Conservation (phyloP, 2,329 filamentous ascomycete genomes). For the Aspergillus awamori region DNA sequence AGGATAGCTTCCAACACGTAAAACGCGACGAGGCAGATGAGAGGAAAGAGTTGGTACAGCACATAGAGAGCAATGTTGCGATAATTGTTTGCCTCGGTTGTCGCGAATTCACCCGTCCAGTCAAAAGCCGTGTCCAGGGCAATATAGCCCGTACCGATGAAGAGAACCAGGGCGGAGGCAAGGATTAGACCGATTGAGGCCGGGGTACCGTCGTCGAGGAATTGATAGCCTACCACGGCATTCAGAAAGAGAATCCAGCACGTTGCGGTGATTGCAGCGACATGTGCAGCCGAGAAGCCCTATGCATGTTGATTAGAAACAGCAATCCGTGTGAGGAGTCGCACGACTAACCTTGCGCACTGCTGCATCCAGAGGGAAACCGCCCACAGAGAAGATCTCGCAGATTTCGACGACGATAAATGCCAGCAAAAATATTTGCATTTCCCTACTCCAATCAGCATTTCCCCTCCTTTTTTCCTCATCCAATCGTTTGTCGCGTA, state of each 20-base stretch:
- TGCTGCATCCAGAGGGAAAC: conserved; percentile 72
- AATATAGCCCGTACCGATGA: conserved; percentile 93
- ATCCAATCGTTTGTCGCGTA: conserved; percentile 46
- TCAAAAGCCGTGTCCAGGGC: conserved; percentile 87
- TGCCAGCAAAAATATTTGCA: conserved; percentile 87
- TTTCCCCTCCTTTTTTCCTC: background rate
- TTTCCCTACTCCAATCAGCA: conserved; percentile 66
- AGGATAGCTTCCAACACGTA: conserved; percentile 82
- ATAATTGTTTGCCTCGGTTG: conserved; percentile 59
- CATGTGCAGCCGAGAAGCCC: conserved; percentile 87
- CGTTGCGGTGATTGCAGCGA: conserved; percentile 85
- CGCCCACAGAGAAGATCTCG: conserved; percentile 94
- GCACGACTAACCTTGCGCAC: conserved; percentile 66
- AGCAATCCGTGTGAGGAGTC: background rate
- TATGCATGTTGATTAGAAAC: conserved; percentile 39
- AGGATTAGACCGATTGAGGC: conserved; percentile 77
- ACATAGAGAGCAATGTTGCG: conserved; percentile 87
- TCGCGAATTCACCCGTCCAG: conserved; percentile 79
- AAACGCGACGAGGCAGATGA: conserved; percentile 86
- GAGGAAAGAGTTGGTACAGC: conserved; percentile 84
- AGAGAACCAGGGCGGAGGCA: conserved; percentile 69
- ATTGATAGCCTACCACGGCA: conserved; percentile 86
- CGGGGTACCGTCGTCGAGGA: conserved; percentile 89
- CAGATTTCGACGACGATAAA: conserved; percentile 89
- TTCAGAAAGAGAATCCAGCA: conserved; percentile 92